phyloP scores from a whole-genome alignment of 495 filamentous ascomycete genomes.

The Neurospora tetrasperma region DNA sequence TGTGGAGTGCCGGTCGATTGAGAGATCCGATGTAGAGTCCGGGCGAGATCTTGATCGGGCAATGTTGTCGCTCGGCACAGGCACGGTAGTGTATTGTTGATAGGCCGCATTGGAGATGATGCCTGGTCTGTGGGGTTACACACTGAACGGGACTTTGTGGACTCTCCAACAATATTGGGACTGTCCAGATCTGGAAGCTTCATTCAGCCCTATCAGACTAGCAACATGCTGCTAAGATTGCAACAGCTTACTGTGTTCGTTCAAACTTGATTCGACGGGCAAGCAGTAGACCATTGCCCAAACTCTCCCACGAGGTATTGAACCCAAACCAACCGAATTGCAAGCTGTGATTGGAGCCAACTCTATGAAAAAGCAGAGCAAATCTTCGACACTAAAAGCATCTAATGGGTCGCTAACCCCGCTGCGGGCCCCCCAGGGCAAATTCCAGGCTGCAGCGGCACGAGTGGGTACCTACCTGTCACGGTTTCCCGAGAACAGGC shows the following conservation, averaged over 20 bases:
- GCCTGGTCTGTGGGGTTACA: background rate
- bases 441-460: background rate
- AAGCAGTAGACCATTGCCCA: background rate
- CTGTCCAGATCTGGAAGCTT: background rate
- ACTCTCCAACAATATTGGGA: background rate
- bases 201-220: background rate
- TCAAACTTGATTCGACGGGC: background rate
- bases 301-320: background rate
- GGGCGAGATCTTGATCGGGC: background rate
- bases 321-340: background rate
- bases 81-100: background rate
- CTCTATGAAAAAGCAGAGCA: background rate
- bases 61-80: background rate
- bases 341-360: background rate
- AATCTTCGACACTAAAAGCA: background rate
- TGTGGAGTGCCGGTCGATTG: background rate
- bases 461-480: background rate
- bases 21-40: background rate
- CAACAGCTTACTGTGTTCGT: background rate
- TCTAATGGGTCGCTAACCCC: background rate
- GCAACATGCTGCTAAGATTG: background rate
- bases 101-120: background rate
- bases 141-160: background rate
- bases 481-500: background rate
- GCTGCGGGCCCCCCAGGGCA: background rate